Evolutionary conservation across 1,284 basidiomycete species (phyloP).

Genomic region (Cryptococcus depauperatus): DNA sequence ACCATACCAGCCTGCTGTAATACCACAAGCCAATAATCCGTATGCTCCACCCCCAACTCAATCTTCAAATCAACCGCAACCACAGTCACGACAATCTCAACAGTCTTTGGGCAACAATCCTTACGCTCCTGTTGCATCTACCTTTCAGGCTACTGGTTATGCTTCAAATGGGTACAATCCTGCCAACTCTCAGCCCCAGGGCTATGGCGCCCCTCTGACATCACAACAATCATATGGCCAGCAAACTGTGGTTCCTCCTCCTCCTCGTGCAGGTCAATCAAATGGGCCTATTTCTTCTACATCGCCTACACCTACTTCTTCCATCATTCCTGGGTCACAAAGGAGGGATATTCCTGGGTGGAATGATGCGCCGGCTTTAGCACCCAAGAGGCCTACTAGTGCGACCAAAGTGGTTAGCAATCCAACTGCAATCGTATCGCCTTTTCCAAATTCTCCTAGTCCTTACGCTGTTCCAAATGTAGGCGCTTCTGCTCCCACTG

Average conservation of each 20-base stretch:
- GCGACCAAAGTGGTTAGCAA: conserved; percentile 49
- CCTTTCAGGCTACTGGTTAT: conserved; percentile 9
- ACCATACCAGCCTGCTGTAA: conserved; percentile 25
- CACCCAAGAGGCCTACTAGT: conserved; percentile 53
- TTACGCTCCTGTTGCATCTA: conserved; percentile 15
- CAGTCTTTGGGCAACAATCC: conserved; percentile 12
- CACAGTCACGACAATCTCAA: too few relatives aligned
- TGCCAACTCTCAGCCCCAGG: conserved; percentile 25
- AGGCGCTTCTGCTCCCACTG: conserved; percentile 32
- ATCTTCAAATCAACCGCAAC: conserved; percentile 9
- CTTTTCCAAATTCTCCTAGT: conserved; percentile 63
- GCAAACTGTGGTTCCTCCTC: conserved; percentile 37
- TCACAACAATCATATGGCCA: conserved; percentile 20
- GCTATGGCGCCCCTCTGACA: conserved; percentile 26
- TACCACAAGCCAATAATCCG: conserved; percentile 15
- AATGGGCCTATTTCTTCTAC: conserved; percentile 14
- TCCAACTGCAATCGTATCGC: conserved; percentile 68
- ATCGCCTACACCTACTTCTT: conserved; percentile 18
- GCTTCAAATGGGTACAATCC: conserved; percentile 20
- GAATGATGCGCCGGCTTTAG: conserved; percentile 61
- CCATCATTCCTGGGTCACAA: conserved; percentile 38
- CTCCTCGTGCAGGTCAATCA: conserved; percentile 29
- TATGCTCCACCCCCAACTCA: conserved; percentile 12
- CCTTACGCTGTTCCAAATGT: conserved; percentile 7
- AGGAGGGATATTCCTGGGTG: conserved; percentile 66